Conservation (phyloP, 1,139 yeast genomes). For the Nakaseomyces glabratus region DNA sequence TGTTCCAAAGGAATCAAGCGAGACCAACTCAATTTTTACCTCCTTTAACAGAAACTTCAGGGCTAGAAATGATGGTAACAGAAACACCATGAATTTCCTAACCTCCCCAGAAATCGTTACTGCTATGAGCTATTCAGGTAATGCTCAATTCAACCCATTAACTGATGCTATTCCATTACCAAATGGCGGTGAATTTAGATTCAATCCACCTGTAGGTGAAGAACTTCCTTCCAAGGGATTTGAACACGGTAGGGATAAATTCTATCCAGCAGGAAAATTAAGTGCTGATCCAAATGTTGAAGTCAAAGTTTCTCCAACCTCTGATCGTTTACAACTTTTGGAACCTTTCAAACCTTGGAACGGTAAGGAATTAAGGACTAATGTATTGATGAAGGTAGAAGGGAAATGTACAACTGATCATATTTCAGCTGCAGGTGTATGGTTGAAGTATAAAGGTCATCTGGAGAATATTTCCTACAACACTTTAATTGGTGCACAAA, state of each 20-base stretch:
- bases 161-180: constrained; percentile 61
- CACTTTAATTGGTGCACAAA: constrained; percentile 93
- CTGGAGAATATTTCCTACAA: constrained; percentile 90
- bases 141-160: constrained; percentile 78
- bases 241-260: constrained; percentile 69
- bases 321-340: constrained; percentile 72
- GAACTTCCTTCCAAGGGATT: constrained; percentile 81
- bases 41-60: constrained; percentile 95
- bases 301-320: constrained; percentile 67
- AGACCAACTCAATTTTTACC: constrained; percentile 77
- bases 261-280: constrained; percentile 79
- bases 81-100: constrained; percentile 91
- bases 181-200: constrained; percentile 64
- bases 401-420: constrained; percentile 99
- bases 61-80: constrained; percentile 96
- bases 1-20: constrained; percentile 55
- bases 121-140: constrained; percentile 91
- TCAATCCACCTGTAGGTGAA: constrained; percentile 66
- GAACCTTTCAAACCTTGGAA: constrained; percentile 86
- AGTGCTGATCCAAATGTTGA: constrained; percentile 49
- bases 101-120: constrained; percentile 97
- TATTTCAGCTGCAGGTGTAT: constrained; percentile 97
- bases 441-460: constrained; percentile 98
- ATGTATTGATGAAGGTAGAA: constrained; percentile 78
- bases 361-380: constrained; percentile 69